phyloP scores from a whole-genome alignment of 306 rosid species.

The Vigna mungo region DNA sequence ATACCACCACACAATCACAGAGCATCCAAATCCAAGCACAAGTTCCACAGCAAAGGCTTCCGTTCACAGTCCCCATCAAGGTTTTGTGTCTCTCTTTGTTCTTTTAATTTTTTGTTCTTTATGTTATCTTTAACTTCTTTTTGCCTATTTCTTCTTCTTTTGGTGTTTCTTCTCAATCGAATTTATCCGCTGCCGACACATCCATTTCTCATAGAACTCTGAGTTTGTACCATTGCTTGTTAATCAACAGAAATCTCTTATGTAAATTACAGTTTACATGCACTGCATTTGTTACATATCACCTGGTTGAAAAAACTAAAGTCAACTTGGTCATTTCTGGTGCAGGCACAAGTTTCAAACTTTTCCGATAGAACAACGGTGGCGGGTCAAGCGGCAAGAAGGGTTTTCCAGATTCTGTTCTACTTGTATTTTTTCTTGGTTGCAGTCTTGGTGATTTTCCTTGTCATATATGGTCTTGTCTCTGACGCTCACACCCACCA shows the following conservation, averaged over 20 bases:
- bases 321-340: slow-evolving; percentile 33
- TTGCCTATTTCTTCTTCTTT: slow-evolving; percentile 36
- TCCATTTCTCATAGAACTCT: slow-evolving; percentile 22
- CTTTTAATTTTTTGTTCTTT: slow-evolving; percentile 34
- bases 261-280: neutral
- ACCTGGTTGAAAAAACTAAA: slow-evolving; percentile 10
- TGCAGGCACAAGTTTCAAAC: slow-evolving; percentile 54
- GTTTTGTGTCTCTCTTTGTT: slow-evolving; percentile 41
- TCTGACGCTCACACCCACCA: slow-evolving; percentile 52
- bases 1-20: slow-evolving; percentile 29
- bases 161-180: slow-evolving; percentile 27
- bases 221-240: slow-evolving; percentile 8
- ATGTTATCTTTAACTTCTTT: slow-evolving; percentile 40
- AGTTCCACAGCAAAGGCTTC: slow-evolving; percentile 49
- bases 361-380: slow-evolving; percentile 46
- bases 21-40: slow-evolving; percentile 14
- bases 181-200: slow-evolving; percentile 40
- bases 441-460: slow-evolving; percentile 48
- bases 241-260: slow-evolving; percentile 12
- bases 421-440: slow-evolving; percentile 54
- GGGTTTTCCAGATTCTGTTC: slow-evolving; percentile 53
- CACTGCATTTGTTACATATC: slow-evolving; percentile 8
- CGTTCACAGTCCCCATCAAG: slow-evolving; percentile 46
- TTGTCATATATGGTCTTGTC: slow-evolving; percentile 52
- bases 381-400: slow-evolving; percentile 42